Evolutionary conservation across 352 stramenopile genomes (phyloP), one percentile per base, ranked within the genome.

Genomic region (Pythium guiyangense): DNA sequence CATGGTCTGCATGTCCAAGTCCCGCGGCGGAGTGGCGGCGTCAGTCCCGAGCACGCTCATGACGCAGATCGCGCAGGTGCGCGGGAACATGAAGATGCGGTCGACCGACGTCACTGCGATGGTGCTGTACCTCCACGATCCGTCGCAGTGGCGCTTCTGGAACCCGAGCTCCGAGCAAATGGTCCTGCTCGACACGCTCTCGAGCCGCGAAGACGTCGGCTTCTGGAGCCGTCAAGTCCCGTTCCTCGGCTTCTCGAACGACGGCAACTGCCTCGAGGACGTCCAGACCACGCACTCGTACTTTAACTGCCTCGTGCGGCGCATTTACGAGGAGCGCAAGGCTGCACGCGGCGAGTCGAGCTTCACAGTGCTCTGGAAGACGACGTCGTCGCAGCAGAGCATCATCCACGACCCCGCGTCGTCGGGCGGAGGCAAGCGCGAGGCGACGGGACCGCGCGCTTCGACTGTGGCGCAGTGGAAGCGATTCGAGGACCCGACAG

Each of bases 361-460:
- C 45, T 67, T 59, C 42, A 75, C 64, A 6, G 42, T 74, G 26
- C 49, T 78, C 31, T 78, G 70, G 70, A 76, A 78, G 43, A 78
- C 70, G 18, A 73, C 60, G 2, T 65, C 70, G 2, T 58, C 59
- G 14, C 67, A 75, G 26, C 60, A 60, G 11, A 35, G 63, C 5
- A 49, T 75, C 39, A 29, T 55, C 49, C 50, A 34, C 44, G 20
- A 39, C 49, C 17, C 25, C 11, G 1, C 40, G 9, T 4, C 8
- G 22, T 1, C 6, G 6, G 17, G 5, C 11, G 15, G 48, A 10
- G 6, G 4, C 29, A 18, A 18, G 20, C 49, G 31, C 20, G 34
- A 3, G n/a, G 20, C 37, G 4, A 37, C 2, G 27, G 1, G 29
- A 10, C 20, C 22, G 6, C 5, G 9, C 12, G 22, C 31, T 35